A percentile compares a stretch with the other conserved stretches of the same genome.
phyloP scores from a whole-genome alignment of 768 basidiomycete genomes.

The Suillus ampliporus region DNA sequence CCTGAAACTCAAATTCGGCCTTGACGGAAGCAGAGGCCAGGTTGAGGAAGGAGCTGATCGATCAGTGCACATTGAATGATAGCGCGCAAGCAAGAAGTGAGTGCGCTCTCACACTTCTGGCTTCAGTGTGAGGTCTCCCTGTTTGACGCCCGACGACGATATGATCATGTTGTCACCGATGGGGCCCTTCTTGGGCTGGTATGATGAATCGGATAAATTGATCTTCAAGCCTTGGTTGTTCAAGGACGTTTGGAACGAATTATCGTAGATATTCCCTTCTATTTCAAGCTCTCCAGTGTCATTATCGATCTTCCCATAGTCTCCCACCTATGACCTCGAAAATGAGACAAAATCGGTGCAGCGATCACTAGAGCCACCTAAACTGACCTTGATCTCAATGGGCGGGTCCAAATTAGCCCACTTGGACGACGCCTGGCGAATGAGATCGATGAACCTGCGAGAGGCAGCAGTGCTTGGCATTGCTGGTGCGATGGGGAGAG shows the following conservation, averaged over 20 bases:
- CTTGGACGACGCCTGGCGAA: slow-evolving; percentile 35
- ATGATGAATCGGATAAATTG: slow-evolving; percentile 12
- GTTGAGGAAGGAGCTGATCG: slow-evolving; percentile 12
- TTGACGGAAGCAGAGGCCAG: slow-evolving; percentile 32
- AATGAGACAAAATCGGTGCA: neutral
- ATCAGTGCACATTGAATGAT: too few species aligned
- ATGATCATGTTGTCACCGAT: slow-evolving; percentile 31
- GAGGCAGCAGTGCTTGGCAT: slow-evolving; percentile 12
- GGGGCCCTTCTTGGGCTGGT: slow-evolving; percentile 19
- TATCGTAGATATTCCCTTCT: slow-evolving; percentile 40
- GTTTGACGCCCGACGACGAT: slow-evolving; percentile 29
- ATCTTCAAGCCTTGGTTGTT: slow-evolving; percentile 7
- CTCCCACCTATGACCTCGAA: slow-evolving; percentile 34
- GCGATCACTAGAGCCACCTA: neutral
- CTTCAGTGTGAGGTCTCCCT: slow-evolving; percentile 12
- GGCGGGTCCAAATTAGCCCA: slow-evolving; percentile 47
- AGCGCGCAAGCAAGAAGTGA: neutral
- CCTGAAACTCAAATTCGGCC: slow-evolving; percentile 30
- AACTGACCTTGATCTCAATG: slow-evolving; percentile 35
- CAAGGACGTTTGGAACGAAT: slow-evolving; percentile 22
- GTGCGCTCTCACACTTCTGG: slow-evolving; percentile 28
- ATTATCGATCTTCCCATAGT: slow-evolving; percentile 37
- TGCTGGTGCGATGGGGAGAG: neutral
- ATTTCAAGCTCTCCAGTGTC: slow-evolving; percentile 36
- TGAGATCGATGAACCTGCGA: slow-evolving; percentile 44